Evolutionary conservation across 257 asterid genomes (phyloP), one percentile per base, ranked within the genome.

Genomic region (Coffea eugenioides): DNA sequence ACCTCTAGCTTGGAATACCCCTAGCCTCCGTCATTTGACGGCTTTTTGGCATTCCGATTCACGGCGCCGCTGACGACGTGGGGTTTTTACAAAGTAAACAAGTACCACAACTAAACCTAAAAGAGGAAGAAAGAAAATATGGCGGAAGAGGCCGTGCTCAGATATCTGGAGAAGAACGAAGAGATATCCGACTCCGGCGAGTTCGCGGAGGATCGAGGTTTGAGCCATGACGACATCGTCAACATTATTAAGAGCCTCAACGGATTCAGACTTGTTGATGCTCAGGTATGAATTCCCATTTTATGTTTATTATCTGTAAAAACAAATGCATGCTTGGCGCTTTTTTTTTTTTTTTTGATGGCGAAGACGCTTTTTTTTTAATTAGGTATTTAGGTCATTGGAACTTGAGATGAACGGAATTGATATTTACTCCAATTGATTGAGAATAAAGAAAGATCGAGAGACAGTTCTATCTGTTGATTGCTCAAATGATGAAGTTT

Each of bases 141-240:
- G 97, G 97, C 97, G 76, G 97, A 95, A 83, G 98, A 93, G 51
- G 97, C 96, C 27, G 87, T 95, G 72, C 78, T 95, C 20, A 93
- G 96, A 6, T 88, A 80, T 65, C 86, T 95, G 0, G 87, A 95
- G 41, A 83, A 85, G 72, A 91, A 89, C 62, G 93, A 88, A 14
- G 88, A 81, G 82, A 92, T 95, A 76, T 20, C 88, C 0, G 94
- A 95, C 81, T 91, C 98, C 0, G 97, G 92, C 1, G 82, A 82
- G 8, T 96, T 96, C 72, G 92, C 99, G 0, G 87, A 86, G 76
- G 93, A 92, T 74, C 86, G 82, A 79, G 92, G 97, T 8, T 71
- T 96, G 81, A 85, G 83, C 80, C 98, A 96, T 66, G 98, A 91
- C 39, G 98, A 96, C 81, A 82, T 96, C 54, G 94, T 96, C 82